Base-by-base conservation (phyloP, 495 filamentous ascomycete genomes). In the Penicillium longicatenatum region DNA sequence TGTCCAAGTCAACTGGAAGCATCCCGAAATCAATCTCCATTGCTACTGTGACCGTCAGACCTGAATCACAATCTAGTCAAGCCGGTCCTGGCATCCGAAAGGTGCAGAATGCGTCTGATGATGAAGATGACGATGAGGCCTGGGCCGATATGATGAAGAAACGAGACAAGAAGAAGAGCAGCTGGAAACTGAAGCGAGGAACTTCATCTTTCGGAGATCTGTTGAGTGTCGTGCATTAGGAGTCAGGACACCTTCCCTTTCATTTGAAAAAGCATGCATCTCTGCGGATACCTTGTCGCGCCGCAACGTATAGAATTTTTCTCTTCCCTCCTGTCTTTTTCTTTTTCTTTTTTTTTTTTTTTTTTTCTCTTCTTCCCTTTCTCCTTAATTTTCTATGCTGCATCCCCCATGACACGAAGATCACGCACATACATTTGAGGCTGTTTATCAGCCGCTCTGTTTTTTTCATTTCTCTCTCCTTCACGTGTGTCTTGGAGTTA, bases 61-160 rank as follows among this genome's bases (percentile, higher is more conserved):
- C 74, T 3, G 60, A 76, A 6, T 72, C 71, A 9, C 70, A 55
- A 21, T 55, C 68, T 52, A 62, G 69, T 57, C 62, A 61, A 54
- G 60, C 68, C 49, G 41, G 21, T 11, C 47, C 68, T 39, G 39
- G 71, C 63, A 63, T 67, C 64, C 42, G 62, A 54, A 57, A 73
- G 52, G 57, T 71, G 54, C 44, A 42, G 30, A 24, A 62, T 53
- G 63, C 54, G 4, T 48, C 69, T 8, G 71, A 78, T 16, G 89
- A 92, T 14, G 90, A 92, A 11, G 86, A 93, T 44, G 90, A 96
- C 51, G 91, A 93, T 24, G 88, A 93, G 62, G 86, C 86, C 21
- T 92, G 91, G 91, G 87, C 86, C 50, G 87, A 91, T 52, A 92
- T 95, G 90, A 88, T 84, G 71, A 88, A 87, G 68, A 93, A 89